These are phyloP conservation scores for Talaromyces amestolkiae DNA, from an alignment of 2,329 filamentous ascomycete genomes.

Conservation along the genomic window DNA sequence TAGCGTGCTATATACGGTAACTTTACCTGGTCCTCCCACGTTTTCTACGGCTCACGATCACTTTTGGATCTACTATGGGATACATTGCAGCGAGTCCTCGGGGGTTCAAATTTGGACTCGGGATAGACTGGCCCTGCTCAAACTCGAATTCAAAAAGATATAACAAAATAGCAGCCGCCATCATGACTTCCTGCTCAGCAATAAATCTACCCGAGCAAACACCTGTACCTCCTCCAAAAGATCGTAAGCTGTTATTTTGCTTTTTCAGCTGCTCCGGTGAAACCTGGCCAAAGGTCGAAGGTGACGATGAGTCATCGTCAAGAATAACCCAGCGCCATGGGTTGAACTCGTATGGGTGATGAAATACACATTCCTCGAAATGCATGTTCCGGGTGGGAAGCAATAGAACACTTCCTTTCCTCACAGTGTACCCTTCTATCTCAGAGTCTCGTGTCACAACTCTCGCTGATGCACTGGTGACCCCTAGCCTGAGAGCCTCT, in stretches of 20 bases:
- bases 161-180: slow-evolving; percentile 14
- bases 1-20: background rate
- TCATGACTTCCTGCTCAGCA: slow-evolving; percentile 17
- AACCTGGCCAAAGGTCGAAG: background rate
- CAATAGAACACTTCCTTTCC: slow-evolving; percentile 17
- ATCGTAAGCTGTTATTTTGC: slow-evolving; percentile 12
- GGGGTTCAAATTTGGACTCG: slow-evolving; percentile 13
- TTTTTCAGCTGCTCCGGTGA: slow-evolving; percentile 3
- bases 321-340: slow-evolving; percentile 14
- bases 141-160: slow-evolving; percentile 11
- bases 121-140: slow-evolving; percentile 3
- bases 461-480: slow-evolving; percentile 15
- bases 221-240: slow-evolving; percentile 18
- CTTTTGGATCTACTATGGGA: slow-evolving; percentile 10
- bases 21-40: background rate
- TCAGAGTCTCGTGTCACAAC: slow-evolving; percentile 16
- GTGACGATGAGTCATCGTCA: background rate
- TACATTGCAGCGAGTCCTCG: slow-evolving; percentile 16
- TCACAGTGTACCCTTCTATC: slow-evolving; percentile 15
- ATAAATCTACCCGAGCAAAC: slow-evolving; percentile 19
- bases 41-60: slow-evolving; percentile 2
- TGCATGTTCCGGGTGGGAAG: slow-evolving; percentile 15
- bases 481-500: slow-evolving; percentile 16
- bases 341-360: slow-evolving; percentile 12
- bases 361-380: slow-evolving; percentile 12